Evolutionary conservation across 768 basidiomycete species (phyloP).

Genomic region (Leccinum aurantiacum): DNA sequence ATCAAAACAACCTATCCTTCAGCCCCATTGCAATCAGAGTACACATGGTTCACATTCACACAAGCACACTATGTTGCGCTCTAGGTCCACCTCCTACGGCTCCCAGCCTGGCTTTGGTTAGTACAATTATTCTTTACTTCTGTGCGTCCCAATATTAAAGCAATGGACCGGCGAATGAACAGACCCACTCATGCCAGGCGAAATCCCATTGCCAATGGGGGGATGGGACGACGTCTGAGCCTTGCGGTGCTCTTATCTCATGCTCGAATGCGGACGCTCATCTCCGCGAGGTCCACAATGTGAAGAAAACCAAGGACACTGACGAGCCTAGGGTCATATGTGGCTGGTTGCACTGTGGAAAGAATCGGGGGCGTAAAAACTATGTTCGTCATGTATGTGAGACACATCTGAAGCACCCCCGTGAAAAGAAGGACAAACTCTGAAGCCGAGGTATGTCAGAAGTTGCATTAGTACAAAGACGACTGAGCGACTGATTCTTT

Average conservation of each 20-base stretch:
- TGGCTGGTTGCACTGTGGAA: not conserved
- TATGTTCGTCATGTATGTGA: conserved; percentile 3
- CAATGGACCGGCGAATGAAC: not conserved
- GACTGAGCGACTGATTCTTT: not conserved
- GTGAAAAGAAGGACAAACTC: not conserved
- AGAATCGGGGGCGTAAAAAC: not conserved
- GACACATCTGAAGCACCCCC: not conserved
- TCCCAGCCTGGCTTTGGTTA: no score
- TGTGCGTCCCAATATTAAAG: not conserved
- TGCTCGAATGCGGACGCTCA: not conserved
- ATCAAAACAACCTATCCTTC: no score
- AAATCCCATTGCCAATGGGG: not conserved
- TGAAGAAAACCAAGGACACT: not conserved
- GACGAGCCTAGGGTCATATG: not conserved
- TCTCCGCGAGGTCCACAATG: not conserved
- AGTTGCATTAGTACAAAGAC: not conserved
- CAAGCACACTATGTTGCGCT: not conserved
- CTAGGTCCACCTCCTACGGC: not conserved
- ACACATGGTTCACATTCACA: not conserved
- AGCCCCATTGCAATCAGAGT: no score
- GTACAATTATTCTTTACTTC: not conserved
- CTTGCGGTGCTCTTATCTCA: not conserved
- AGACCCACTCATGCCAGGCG: not conserved
- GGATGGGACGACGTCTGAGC: no score
- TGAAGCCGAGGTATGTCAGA: not conserved